Evolutionary conservation across 1,284 basidiomycete genomes (phyloP), one percentile per base, ranked within the genome.

Genomic region (Xerocomus nothofagi): DNA sequence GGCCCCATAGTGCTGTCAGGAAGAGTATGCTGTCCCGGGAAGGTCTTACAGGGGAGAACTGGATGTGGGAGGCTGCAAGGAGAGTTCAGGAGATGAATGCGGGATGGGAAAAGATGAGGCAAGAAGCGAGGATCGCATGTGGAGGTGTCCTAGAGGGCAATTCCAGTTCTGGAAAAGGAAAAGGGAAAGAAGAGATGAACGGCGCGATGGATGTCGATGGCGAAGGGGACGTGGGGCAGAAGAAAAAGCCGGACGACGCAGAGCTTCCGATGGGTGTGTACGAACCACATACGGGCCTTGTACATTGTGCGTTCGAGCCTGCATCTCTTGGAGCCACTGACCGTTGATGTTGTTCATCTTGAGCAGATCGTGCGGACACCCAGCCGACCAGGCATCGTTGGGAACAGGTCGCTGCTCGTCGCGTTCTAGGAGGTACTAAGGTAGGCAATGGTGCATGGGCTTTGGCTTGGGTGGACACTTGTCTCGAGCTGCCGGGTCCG

Each of bases 41-140:
- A 48, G 89, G 89, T 0, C 78, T 93, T 11, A 84, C 79, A 26
- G 84, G 85, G 61, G 87, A 93, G 60, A 93, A 94, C 62, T 97
- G 93, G 93, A 93, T 96, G 86, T 75, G 72, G 57, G 78, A 87
- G 63, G 85, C 85, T 48, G 88, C 92, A 2, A 75, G 74, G 60
- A 78, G 85, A 27, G 80, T 83, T 1, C 60, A 72, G 4, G 81
- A 87, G 32, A 75, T 82, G 44, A 86, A 85, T 53, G 71, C 76
- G 32, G 82, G 84, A 55, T 84, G 89, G 77, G 64, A 72, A 26
- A 77, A 73, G 56, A 80, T 82, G 62, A 72, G 92, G 56, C 74
- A 71, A 58, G 81, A 86, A 50, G 72, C 79, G 21, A 61, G 87
- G 55, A 76, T 72, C 51, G 71, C 71, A 39, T 76, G 73, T 24